phyloP scores from a whole-genome alignment of 768 basidiomycete species.

The Fomitopsis pulvina region DNA sequence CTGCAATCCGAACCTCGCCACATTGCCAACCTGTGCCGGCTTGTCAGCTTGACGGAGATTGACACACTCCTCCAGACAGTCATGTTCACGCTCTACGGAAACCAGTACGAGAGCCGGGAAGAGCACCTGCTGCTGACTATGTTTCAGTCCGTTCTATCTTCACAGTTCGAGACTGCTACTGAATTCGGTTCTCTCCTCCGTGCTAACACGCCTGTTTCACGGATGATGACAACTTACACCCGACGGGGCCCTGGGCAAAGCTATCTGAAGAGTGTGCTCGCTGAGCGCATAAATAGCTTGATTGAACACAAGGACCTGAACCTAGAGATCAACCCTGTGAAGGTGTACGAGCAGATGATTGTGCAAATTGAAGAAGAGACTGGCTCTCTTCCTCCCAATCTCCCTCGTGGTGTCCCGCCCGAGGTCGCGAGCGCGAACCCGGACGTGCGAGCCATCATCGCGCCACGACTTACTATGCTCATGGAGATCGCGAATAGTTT shows the following conservation, averaged over 20 bases:
- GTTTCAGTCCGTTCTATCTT: conserved; percentile 98
- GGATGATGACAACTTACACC: conserved; percentile 99
- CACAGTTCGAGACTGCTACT: conserved; percentile 98
- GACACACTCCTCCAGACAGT: conserved; percentile 99
- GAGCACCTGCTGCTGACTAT: conserved; percentile 98
- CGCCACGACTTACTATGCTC: conserved; percentile 94
- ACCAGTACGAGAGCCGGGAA: conserved; percentile 84
- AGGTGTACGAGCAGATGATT: conserved; percentile 99
- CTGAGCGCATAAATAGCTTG: conserved; percentile 96
- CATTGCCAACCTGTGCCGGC: conserved; percentile 91
- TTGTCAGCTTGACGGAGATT: conserved; percentile 94
- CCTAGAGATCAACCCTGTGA: conserved; percentile 97
- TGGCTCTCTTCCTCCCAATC: conserved; percentile 81
- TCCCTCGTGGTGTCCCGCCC: conserved; percentile 89
- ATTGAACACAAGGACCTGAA: conserved; percentile 99
- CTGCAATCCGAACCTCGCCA: conserved; percentile 97
- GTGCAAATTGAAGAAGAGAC: conserved; percentile 98
- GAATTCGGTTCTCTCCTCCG: conserved; percentile 98
- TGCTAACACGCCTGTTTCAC: conserved; percentile 97
- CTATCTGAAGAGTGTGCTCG: conserved; percentile 95
- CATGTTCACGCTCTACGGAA: conserved; percentile 99
- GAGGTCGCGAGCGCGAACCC: conserved; percentile 91
- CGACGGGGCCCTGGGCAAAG: conserved; percentile 97
- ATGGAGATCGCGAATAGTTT: conserved; percentile 99
- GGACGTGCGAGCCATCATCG: conserved; percentile 97